Conservation (phyloP, 2,329 filamentous ascomycete genomes). For the Alternaria infectoria region DNA sequence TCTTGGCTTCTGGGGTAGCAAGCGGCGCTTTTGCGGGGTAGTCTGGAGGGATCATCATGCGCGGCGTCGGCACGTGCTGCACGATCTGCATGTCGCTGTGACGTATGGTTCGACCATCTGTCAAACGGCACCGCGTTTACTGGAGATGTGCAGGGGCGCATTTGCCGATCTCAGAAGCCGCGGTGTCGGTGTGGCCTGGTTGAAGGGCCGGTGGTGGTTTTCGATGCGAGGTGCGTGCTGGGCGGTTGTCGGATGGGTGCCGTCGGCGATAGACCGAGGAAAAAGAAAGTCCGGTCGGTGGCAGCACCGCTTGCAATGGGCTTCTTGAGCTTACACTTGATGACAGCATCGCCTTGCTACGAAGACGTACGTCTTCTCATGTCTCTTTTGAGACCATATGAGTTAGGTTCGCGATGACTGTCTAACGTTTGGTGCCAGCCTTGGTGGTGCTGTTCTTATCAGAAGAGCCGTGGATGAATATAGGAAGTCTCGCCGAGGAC, state of each 20-base stretch:
- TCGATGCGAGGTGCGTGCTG: background rate
- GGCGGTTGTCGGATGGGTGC: background rate
- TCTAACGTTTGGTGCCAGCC: background rate
- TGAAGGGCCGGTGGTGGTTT: slow-evolving; percentile 1
- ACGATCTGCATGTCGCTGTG: slow-evolving; percentile 14
- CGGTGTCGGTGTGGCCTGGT: background rate
- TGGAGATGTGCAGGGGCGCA: slow-evolving; percentile 2
- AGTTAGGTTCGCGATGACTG: background rate
- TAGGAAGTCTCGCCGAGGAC: background rate
- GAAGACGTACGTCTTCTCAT: background rate
- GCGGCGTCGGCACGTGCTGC: slow-evolving; percentile 2
- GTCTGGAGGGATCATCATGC: slow-evolving; percentile 12
- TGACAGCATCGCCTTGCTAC: background rate
- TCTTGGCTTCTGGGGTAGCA: slow-evolving; percentile 21
- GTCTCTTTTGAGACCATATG: background rate
- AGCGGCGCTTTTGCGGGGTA: slow-evolving; percentile 29
- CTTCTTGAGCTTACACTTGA: background rate
- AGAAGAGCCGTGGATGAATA: background rate
- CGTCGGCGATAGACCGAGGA: background rate
- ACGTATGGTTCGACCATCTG: slow-evolving; percentile 13
- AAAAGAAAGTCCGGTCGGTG: background rate
- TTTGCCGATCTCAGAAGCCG: slow-evolving; percentile 16
- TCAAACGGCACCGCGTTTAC: background rate
- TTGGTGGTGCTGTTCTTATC: background rate
- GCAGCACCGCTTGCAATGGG: background rate